Evolutionary conservation across 139 green algal genomes (phyloP).

Genomic region (Microglena sp.): DNA sequence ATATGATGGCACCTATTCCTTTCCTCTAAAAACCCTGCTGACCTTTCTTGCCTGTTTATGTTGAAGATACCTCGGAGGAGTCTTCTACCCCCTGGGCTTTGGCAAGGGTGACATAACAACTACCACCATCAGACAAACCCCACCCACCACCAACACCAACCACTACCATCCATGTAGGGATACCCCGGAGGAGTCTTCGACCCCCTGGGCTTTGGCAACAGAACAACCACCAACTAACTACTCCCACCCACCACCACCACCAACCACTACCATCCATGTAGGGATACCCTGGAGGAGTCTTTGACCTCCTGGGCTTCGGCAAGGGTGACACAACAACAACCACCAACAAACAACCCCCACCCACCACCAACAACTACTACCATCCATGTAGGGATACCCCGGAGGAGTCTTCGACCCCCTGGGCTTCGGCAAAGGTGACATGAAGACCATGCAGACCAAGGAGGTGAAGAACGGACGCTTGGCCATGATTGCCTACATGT

Average conservation of each 20-base stretch:
- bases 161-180: no score
- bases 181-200: conserved; percentile 70
- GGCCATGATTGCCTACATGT: conserved; percentile 31
- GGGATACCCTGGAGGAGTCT: conserved; percentile 58
- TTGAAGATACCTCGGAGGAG: conserved; percentile 55
- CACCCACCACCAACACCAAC: no score
- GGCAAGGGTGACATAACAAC: conserved; percentile 49
- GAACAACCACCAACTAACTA: no score
- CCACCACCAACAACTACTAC: no score
- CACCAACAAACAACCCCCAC: no score
- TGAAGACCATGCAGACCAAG: conserved; percentile 60
- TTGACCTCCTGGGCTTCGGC: conserved; percentile 74
- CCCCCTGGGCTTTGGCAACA: conserved; percentile 63
- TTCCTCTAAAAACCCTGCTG: no score
- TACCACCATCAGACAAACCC: no score
- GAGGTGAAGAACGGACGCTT: conserved; percentile 83
- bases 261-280: no score
- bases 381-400: conserved; percentile 42
- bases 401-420: conserved; percentile 75
- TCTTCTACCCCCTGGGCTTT: conserved; percentile 76
- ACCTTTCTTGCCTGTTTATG: no score
- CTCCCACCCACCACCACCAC: no score
- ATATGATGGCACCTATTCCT: no score
- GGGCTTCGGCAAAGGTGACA: conserved; percentile 54
- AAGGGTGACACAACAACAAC: conserved; percentile 47